Conservation (phyloP, 78 protist genomes). For the Isochrysis galbana region DNA sequence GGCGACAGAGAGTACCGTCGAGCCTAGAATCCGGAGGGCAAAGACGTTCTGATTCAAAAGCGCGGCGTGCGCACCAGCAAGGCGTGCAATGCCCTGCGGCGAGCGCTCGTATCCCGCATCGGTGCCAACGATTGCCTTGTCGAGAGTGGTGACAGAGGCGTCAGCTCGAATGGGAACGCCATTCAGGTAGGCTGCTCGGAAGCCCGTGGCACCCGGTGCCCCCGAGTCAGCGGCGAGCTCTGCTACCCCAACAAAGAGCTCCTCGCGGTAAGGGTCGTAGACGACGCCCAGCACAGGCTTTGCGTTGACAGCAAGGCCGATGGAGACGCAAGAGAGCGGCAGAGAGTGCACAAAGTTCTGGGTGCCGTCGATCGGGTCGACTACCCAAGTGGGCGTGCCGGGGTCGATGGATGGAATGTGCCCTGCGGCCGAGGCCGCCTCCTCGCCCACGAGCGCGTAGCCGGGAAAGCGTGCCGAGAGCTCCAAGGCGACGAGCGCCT, state of each 20-base stretch:
- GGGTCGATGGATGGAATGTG: background rate
- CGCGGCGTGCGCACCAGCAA: background rate
- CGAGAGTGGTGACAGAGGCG: background rate
- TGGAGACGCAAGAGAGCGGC: background rate
- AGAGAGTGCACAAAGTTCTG: background rate
- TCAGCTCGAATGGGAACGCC: background rate
- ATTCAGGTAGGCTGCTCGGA: too few species aligned
- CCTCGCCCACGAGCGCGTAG: background rate
- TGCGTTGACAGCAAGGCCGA: background rate
- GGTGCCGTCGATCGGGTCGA: constrained; percentile 31
- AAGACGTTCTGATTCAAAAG: background rate
- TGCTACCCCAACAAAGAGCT: background rate
- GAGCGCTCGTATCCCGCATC: background rate
- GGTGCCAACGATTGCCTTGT: background rate
- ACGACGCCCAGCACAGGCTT: background rate
- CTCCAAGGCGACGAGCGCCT: background rate
- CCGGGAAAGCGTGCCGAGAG: background rate
- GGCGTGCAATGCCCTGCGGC: background rate
- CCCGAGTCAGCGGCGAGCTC: background rate
- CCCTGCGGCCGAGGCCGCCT: background rate
- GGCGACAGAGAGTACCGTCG: background rate
- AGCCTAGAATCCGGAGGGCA: background rate
- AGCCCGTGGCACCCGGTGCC: too few species aligned
- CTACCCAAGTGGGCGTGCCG: background rate
- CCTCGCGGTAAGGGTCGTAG: background rate